These are phyloP conservation scores for Fraxinus baroniana DNA, from an alignment of 305 asterid genomes.

Conservation along the genomic window DNA sequence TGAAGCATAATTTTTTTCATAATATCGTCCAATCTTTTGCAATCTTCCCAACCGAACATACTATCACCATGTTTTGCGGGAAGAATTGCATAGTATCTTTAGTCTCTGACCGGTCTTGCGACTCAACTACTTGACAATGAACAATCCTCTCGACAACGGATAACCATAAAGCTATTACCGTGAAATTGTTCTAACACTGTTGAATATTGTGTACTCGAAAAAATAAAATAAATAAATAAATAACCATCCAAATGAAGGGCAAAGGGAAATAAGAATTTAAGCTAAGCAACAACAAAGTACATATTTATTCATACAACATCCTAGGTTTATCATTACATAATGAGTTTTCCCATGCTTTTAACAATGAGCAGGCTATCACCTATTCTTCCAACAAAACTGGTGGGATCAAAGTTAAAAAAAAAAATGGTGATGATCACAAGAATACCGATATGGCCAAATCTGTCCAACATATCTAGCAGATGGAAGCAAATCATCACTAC, in stretches of 20 bases:
- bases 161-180: neutral
- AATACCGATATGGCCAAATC: conserved; percentile 30
- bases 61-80: neutral
- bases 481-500: conserved; percentile 3
- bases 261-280: no score
- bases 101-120: neutral
- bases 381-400: conserved; percentile 29
- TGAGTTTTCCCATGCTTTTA: conserved; percentile 24
- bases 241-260: neutral
- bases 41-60: neutral
- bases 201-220: neutral
- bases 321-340: conserved; percentile 32
- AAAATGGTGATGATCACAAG: conserved; percentile 25
- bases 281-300: no score
- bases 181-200: neutral
- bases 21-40: neutral
- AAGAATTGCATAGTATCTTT: neutral
- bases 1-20: neutral
- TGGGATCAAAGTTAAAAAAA: neutral
- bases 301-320: conserved; percentile 29
- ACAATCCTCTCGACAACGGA: neutral
- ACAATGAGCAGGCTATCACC: conserved; percentile 9
- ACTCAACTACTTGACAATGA: neutral
- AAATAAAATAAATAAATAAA: no score
- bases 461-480: conserved; percentile 30